These are phyloP conservation scores for Ogataea minuta DNA, from an alignment of 805 yeast genomes.

Conservation along the genomic window DNA sequence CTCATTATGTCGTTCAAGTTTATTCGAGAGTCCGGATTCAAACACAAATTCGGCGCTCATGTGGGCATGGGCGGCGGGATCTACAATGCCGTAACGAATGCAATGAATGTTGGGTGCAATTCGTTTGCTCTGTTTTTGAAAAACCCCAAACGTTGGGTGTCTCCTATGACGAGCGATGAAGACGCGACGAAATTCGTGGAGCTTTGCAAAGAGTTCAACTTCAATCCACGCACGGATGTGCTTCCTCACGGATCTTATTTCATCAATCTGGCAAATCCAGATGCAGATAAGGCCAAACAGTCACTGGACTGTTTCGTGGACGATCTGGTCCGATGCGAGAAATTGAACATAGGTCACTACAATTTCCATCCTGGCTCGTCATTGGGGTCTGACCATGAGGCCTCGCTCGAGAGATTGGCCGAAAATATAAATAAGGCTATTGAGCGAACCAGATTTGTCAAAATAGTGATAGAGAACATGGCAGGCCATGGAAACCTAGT, in stretches of 20 bases:
- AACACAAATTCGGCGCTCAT: conserved; percentile 81
- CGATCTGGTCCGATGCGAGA: conserved; percentile 85
- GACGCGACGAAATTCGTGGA: conserved; percentile 66
- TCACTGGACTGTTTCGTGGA: conserved; percentile 79
- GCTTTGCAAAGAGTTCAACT: conserved; percentile 61
- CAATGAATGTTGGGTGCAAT: conserved; percentile 58
- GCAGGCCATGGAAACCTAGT: conserved; percentile 94
- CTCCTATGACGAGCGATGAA: conserved; percentile 67
- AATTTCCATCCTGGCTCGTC: conserved; percentile 95
- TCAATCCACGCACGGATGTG: conserved; percentile 72
- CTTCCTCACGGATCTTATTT: conserved; percentile 95
- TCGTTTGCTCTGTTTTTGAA: conserved; percentile 89
- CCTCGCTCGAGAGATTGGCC: conserved; percentile 70
- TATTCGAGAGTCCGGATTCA: conserved; percentile 42
- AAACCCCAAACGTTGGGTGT: conserved; percentile 87
- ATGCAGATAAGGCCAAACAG: conserved; percentile 69
- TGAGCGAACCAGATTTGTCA: conserved; percentile 70
- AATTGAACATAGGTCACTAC: conserved; percentile 77
- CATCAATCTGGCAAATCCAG: conserved; percentile 91
- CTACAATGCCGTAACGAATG: conserved; percentile 38
- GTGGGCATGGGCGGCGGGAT: conserved; percentile 78
- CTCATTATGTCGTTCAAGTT: conserved; percentile 30
- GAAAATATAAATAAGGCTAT: conserved; percentile 77
- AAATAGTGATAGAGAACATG: conserved; percentile 92
- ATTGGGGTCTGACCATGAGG: conserved; percentile 61